phyloP scores from a whole-genome alignment of 139 green algal species.

The Edaphochlamys debaryana region DNA sequence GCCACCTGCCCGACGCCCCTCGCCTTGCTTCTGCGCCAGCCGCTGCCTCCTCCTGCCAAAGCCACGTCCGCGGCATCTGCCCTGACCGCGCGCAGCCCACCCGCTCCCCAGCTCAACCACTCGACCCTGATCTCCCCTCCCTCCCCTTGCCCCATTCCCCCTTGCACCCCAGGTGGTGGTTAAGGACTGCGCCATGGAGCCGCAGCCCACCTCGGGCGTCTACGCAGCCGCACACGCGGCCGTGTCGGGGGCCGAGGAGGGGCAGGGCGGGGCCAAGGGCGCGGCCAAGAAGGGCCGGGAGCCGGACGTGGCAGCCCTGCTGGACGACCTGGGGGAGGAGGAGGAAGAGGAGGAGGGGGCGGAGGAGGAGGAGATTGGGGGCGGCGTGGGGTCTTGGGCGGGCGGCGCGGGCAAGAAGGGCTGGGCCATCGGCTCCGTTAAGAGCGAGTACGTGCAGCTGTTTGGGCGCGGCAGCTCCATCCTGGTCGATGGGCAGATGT shows the following conservation, averaged over 20 bases:
- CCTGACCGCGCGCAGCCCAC: too few relatives aligned
- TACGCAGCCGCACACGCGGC: too few relatives aligned
- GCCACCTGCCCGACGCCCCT: not conserved
- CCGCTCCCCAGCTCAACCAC: not conserved
- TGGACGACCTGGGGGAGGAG: not conserved
- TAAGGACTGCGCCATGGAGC: not conserved
- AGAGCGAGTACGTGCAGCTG: conserved; percentile 21
- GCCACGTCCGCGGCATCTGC: not conserved
- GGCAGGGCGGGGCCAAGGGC: too few relatives aligned
- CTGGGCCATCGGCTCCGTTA: not conserved
- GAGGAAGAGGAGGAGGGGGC: too few relatives aligned
- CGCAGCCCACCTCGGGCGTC: not conserved
- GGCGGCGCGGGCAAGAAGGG: not conserved
- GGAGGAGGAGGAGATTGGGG: not conserved
- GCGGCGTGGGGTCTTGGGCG: not conserved
- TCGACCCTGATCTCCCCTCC: not conserved
- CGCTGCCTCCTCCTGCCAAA: not conserved
- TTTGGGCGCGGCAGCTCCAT: not conserved
- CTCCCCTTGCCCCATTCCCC: not conserved
- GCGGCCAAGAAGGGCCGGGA: too few relatives aligned
- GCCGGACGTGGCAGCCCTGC: too few relatives aligned
- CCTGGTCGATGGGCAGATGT: conserved; percentile 8
- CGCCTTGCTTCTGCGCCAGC: too few relatives aligned
- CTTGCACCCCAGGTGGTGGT: not conserved
- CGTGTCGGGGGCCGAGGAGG: too few relatives aligned